phyloP scores from a whole-genome alignment of 176 grass and related monocot species.

The Areca catechu region DNA sequence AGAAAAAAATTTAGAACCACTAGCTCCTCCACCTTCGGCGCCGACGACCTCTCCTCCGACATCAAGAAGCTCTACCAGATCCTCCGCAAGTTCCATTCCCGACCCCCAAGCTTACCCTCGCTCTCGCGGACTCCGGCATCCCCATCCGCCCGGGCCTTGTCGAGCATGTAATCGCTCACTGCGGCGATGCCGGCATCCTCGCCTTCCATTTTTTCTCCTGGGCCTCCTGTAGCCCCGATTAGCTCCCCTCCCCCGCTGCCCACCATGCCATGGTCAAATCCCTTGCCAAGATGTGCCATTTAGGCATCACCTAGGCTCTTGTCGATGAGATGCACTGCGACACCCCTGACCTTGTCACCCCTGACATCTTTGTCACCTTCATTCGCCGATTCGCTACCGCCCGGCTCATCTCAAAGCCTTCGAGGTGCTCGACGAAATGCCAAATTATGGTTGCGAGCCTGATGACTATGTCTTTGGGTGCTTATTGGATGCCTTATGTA shows the following conservation, averaged over 20 bases:
- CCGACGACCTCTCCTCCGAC: slow-evolving; percentile 19
- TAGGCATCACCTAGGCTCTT: slow-evolving; percentile 36
- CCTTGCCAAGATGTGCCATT: slow-evolving; percentile 36
- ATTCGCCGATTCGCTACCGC: slow-evolving; percentile 29
- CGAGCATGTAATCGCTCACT: slow-evolving; percentile 52
- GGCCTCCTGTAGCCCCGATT: too few relatives aligned
- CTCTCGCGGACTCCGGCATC: slow-evolving; percentile 43
- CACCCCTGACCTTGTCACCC: slow-evolving; percentile 40
- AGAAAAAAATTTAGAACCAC: too few relatives aligned
- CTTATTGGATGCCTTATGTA: slow-evolving; percentile 38
- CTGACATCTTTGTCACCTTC: slow-evolving; percentile 25
- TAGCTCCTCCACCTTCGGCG: slow-evolving; percentile 7
- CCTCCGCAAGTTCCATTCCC: too few relatives aligned
- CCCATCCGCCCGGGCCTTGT: slow-evolving; percentile 45
- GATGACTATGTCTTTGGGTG: slow-evolving; percentile 32
- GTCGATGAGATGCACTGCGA: slow-evolving; percentile 34
- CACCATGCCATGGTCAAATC: slow-evolving; percentile 38
- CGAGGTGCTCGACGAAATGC: slow-evolving; percentile 45
- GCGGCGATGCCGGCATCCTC: slow-evolving; percentile 44
- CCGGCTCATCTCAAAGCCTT: slow-evolving; percentile 39
- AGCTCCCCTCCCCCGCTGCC: slow-evolving; percentile 30
- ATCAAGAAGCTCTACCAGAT: slow-evolving; percentile 46
- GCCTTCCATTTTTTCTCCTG: slow-evolving; percentile 28
- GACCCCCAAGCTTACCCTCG: slow-evolving; percentile 33
- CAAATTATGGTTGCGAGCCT: slow-evolving; percentile 6